These are phyloP conservation scores for Dendrocalamus sinicus DNA, from an alignment of 176 grass and related monocot genomes.

Conservation along the genomic window DNA sequence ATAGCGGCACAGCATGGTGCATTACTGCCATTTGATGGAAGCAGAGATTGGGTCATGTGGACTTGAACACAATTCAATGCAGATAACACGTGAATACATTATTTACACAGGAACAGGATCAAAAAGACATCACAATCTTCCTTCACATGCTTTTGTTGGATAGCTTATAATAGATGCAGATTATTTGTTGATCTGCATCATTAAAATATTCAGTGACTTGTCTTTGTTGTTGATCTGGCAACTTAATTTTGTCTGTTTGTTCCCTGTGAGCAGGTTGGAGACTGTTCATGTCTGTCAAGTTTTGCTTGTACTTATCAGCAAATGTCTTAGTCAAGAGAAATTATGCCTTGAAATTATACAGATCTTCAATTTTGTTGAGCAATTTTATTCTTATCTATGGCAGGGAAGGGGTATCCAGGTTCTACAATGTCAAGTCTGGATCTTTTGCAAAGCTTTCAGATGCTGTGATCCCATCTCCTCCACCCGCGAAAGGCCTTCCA, in stretches of 20 bases:
- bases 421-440: slow-evolving; percentile 78
- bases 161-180: slow-evolving; percentile 11
- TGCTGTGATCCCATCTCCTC: slow-evolving; percentile 46
- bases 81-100: slow-evolving; percentile 12
- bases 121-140: slow-evolving; percentile 40
- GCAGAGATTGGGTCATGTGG: slow-evolving; percentile 32
- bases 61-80: slow-evolving; percentile 18
- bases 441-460: slow-evolving; percentile 59
- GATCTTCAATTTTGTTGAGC: slow-evolving; percentile 35
- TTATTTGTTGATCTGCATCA: slow-evolving; percentile 31
- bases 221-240: slow-evolving; percentile 43
- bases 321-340: slow-evolving; percentile 3
- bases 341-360: background rate
- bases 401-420: slow-evolving; percentile 80
- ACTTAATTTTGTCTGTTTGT: slow-evolving; percentile 31
- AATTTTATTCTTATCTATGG: slow-evolving; percentile 34
- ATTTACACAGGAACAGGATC: slow-evolving; percentile 15
- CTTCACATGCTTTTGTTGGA: slow-evolving; percentile 46
- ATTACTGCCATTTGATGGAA: slow-evolving; percentile 28
- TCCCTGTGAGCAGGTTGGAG: slow-evolving; percentile 23
- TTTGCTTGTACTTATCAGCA: slow-evolving; percentile 19
- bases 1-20: background rate
- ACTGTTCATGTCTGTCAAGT: slow-evolving; percentile 14
- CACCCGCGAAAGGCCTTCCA: slow-evolving; percentile 54
- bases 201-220: slow-evolving; percentile 41